A percentile compares a stretch with the other conserved stretches of the same genome.
phyloP scores from a whole-genome alignment of 495 filamentous ascomycete species.

The Stereocaulon alpinum region DNA sequence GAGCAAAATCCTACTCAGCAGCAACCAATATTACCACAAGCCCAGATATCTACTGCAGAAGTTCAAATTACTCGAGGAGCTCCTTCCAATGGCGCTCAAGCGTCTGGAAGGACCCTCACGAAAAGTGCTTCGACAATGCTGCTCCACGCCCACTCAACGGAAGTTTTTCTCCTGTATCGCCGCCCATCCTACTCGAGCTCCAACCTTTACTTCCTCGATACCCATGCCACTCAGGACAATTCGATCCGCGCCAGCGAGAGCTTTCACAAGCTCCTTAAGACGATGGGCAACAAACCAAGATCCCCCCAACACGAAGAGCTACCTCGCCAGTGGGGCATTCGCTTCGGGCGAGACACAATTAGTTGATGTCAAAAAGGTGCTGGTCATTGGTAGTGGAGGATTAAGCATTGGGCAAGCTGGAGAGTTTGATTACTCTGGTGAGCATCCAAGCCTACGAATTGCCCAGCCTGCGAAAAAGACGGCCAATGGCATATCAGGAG shows the following conservation, averaged over 20 bases:
- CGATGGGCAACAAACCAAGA: slow-evolving; percentile 10
- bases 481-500: background rate
- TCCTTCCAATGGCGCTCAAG: slow-evolving; percentile 10
- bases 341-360: slow-evolving; percentile 3
- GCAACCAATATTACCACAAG: background rate
- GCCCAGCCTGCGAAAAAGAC: background rate
- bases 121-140: slow-evolving; percentile 6
- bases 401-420: slow-evolving; percentile 93
- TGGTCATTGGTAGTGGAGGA: slow-evolving; percentile 87
- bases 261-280: slow-evolving; percentile 3
- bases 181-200: background rate
- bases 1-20: background rate
- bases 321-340: slow-evolving; percentile 5
- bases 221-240: background rate
- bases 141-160: background rate
- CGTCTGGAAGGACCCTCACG: slow-evolving; percentile 8
- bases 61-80: background rate
- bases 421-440: slow-evolving; percentile 95
- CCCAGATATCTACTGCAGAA: background rate
- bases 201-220: background rate
- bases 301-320: slow-evolving; percentile 1
- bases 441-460: slow-evolving; percentile 12
- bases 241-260: background rate
- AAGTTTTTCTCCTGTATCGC: background rate
- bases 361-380: slow-evolving; percentile 91